Evolutionary conservation across 2,329 filamentous ascomycete species (phyloP).

Genomic region (Fusarium nisikadoi): DNA sequence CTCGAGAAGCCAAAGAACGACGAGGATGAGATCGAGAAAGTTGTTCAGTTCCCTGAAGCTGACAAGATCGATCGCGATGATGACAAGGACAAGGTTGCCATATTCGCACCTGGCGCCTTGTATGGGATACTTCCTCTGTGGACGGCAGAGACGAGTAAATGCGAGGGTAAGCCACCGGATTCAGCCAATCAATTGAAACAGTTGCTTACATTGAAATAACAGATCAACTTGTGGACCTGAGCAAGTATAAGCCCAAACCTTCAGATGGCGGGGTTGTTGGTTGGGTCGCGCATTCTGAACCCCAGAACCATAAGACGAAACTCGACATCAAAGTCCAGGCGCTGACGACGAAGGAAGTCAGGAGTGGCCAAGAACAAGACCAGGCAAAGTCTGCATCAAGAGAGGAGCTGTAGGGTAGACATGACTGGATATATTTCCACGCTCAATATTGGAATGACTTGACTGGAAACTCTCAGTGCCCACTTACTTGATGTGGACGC

Average conservation of each 20-base stretch:
- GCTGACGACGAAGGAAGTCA: slow-evolving; percentile 44
- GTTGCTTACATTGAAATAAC: slow-evolving; percentile 3
- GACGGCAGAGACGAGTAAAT: slow-evolving; percentile 56
- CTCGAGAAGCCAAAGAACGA: slow-evolving; percentile 53
- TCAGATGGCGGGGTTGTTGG: slow-evolving; percentile 44
- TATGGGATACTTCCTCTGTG: slow-evolving; percentile 62
- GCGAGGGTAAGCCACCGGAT: slow-evolving; percentile 51
- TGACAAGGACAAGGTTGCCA: slow-evolving; percentile 53
- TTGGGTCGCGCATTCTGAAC: slow-evolving; percentile 47
- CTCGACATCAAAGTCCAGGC: slow-evolving; percentile 51
- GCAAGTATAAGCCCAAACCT: slow-evolving; percentile 44
- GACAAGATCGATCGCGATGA: slow-evolving; percentile 43
- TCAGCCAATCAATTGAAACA: neutral
- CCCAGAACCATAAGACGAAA: slow-evolving; percentile 47
- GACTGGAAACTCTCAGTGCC: neutral
- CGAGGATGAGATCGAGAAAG: slow-evolving; percentile 53
- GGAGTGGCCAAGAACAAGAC: slow-evolving; percentile 13
- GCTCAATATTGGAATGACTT: neutral
- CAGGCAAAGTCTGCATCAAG: slow-evolving; percentile 24
- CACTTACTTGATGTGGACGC: neutral
- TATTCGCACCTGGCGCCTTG: slow-evolving; percentile 64
- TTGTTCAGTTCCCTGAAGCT: slow-evolving; percentile 44
- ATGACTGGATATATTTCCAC: neutral
- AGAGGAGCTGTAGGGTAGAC: slow-evolving; percentile 40
- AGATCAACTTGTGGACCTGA: slow-evolving; percentile 46